phyloP scores from a whole-genome alignment of 164 flowering plant species.

The Vitis rotundifolia region DNA sequence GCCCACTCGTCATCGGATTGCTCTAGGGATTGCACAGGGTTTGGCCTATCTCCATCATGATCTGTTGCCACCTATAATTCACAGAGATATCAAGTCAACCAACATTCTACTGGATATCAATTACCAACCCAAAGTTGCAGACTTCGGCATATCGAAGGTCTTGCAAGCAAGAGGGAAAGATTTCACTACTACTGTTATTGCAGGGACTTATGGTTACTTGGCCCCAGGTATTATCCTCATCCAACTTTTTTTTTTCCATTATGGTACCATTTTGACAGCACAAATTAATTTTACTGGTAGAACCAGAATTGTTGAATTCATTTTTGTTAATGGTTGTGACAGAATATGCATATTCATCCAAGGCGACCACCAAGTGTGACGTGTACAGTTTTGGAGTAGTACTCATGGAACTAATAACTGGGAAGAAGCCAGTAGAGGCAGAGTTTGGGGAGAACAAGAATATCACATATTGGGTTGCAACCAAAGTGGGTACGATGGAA shows the following conservation, averaged over 20 bases:
- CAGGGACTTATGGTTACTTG: slow-evolving; percentile 94
- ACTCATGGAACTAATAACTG: slow-evolving; percentile 85
- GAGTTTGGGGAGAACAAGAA: slow-evolving; percentile 94
- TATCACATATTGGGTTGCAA: slow-evolving; percentile 78
- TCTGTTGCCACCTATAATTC: slow-evolving; percentile 74
- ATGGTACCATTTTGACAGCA: neutral
- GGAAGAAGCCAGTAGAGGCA: slow-evolving; percentile 85
- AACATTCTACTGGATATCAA: slow-evolving; percentile 79
- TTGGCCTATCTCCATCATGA: slow-evolving; percentile 95
- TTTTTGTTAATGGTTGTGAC: slow-evolving; percentile 16
- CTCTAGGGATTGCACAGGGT: slow-evolving; percentile 91
- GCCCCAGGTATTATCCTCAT: slow-evolving; percentile 76
- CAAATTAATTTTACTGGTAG: neutral
- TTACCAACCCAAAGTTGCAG: slow-evolving; percentile 89
- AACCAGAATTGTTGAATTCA: neutral
- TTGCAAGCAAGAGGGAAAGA: slow-evolving; percentile 81
- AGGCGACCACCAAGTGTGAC: slow-evolving; percentile 90
- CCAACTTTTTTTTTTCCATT: neutral
- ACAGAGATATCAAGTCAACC: slow-evolving; percentile 90
- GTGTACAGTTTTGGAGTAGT: slow-evolving; percentile 95
- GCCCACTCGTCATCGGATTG: slow-evolving; percentile 83
- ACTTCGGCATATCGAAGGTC: slow-evolving; percentile 95
- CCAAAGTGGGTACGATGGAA: slow-evolving; percentile 76
- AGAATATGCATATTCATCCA: slow-evolving; percentile 90
- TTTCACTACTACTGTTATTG: slow-evolving; percentile 70